phyloP scores from a whole-genome alignment of 2,329 filamentous ascomycete species.

The Myriosclerotinia scirpicola region DNA sequence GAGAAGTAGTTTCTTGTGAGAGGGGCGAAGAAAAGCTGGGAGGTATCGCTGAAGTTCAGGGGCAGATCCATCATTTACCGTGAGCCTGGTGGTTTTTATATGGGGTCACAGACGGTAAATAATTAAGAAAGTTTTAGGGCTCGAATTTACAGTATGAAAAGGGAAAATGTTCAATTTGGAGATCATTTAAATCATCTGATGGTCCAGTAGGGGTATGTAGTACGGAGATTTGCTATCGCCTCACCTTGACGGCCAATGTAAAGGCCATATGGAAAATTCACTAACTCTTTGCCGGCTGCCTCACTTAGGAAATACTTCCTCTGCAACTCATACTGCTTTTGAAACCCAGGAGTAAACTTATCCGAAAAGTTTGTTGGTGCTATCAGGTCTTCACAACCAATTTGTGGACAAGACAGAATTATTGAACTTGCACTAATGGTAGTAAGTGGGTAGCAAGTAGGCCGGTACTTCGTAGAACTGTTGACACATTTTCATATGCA shows the following conservation, averaged over 20 bases:
- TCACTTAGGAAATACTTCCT: background rate
- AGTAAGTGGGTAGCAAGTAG: background rate
- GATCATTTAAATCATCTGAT: background rate
- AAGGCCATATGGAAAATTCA: background rate
- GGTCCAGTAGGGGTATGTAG: background rate
- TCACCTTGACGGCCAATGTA: background rate
- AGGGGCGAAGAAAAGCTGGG: background rate
- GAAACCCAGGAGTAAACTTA: background rate
- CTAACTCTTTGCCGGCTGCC: slow-evolving; percentile 5
- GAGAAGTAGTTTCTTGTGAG: background rate
- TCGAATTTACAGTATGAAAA: background rate
- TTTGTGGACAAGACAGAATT: slow-evolving; percentile 9
- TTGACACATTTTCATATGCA: slow-evolving; percentile 11
- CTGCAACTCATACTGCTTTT: slow-evolving; percentile 10
- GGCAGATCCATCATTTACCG: background rate
- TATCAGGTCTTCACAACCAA: slow-evolving; percentile 1
- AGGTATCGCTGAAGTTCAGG: background rate
- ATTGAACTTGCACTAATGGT: background rate
- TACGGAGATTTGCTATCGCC: background rate
- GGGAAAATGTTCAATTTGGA: background rate
- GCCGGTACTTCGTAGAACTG: slow-evolving; percentile 5
- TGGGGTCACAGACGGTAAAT: background rate
- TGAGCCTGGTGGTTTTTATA: background rate
- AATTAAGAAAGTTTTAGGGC: background rate
- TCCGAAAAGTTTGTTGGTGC: background rate